Evolutionary conservation across 257 asterid genomes (phyloP), one percentile per base, ranked within the genome.

Genomic region (Nicotiana undulata): DNA sequence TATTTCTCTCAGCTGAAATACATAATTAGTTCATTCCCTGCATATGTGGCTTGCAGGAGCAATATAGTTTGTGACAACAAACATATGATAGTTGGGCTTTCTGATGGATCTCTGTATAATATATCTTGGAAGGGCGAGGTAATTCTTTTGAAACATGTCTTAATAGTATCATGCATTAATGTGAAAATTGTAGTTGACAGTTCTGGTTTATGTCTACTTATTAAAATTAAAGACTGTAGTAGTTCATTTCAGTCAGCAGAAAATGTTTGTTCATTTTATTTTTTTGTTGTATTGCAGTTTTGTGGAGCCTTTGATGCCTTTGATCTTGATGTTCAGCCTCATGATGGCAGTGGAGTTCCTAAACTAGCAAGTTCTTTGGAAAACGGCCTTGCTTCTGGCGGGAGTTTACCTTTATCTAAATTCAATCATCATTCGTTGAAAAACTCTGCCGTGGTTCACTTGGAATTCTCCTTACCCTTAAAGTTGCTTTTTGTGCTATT

Each of bases 41-140:
- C 61, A 24, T 74, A 8, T 70, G 51, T 86, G 83, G 80, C 82
- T 87, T 84, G 46, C 92, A 96, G 99, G 98, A 96, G 99, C 97
- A 96, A 96, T 90, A 88, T 96, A 81, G 82, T 94, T 68, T 96
- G 97, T 88, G 99, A 96, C 89, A 94, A 82, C 91, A 96, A 91
- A 85, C 87, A 96, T 87, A 84, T 96, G 88, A 90, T 96, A 46
- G 87, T 94, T 79, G 99, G 99, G 79, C 98, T 96, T 80, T 90
- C 98, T 76, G 98, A 96, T 92, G 98, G 99, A 88, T 93, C 98
- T 66, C 79, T 96, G 85, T 96, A 96, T 87, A 94, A 85, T 86
- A 93, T 94, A 86, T 94, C 99, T 60, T 94, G 99, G 99, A 94
- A 96, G 95, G 99, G 99, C 76, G 98, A 96, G 99, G 99, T 96